Percentiles rank a stretch among this genome's conserved stretches.
Evolutionary conservation across 2,329 filamentous ascomycete genomes (phyloP).

Genomic region (Pseudocercospora pini-densiflorae): DNA sequence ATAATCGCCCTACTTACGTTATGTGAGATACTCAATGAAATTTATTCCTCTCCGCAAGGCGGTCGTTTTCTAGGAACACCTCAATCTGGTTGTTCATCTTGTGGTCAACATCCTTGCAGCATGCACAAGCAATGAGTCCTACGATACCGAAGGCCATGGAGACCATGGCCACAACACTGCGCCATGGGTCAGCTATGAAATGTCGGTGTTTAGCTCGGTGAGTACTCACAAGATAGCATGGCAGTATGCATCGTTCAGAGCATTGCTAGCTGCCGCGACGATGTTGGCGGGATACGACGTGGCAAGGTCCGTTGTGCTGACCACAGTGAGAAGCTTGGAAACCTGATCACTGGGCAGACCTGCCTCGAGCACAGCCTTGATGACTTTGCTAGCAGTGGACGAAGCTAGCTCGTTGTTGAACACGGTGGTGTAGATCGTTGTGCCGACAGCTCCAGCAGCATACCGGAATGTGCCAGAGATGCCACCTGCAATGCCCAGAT

Average conservation of each 20-base stretch:
- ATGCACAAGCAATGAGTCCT: conserved; percentile 28
- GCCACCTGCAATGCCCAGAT: conserved; percentile 32
- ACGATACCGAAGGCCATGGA: conserved; percentile 29
- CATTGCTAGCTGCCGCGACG: conserved; percentile 17
- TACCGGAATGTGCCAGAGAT: conserved; percentile 24
- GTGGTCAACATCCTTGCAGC: conserved; percentile 30
- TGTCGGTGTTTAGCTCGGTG: too few relatives aligned
- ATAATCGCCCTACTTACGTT: background rate
- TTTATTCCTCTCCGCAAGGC: conserved; percentile 30
- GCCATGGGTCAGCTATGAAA: background rate
- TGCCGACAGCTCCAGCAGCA: conserved; percentile 23
- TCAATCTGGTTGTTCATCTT: conserved; percentile 38
- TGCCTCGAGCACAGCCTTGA: conserved; percentile 24
- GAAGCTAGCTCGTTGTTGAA: conserved; percentile 24
- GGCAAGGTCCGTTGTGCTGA: conserved; percentile 12
- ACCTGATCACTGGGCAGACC: conserved; percentile 21
- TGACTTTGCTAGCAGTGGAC: conserved; percentile 16
- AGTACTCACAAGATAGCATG: conserved; percentile 18
- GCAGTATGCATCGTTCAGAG: conserved; percentile 18
- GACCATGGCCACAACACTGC: conserved; percentile 25
- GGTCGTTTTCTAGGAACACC: conserved; percentile 35
- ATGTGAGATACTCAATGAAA: conserved; percentile 14
- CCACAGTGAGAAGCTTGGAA: conserved; percentile 14
- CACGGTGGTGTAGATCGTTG: conserved; percentile 28
- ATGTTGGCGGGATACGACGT: conserved; percentile 15